A percentile compares a stretch with the other conserved stretches of the same genome.
These are phyloP conservation scores for Colletotrichum lini DNA, from an alignment of 2,329 filamentous ascomycete species.

Conservation along the genomic window DNA sequence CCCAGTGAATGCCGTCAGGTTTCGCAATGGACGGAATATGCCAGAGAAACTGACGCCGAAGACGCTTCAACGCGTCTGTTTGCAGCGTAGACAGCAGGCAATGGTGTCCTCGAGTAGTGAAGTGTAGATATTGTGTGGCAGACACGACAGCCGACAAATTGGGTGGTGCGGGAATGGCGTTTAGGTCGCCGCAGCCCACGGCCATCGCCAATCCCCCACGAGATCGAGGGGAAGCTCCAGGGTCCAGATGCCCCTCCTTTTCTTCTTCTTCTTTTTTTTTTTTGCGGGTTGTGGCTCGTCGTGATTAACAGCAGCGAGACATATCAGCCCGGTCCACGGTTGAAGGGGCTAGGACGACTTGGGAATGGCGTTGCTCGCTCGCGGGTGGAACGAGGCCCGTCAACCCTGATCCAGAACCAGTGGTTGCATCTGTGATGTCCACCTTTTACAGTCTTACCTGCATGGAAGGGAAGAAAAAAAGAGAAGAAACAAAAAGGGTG, in stretches of 20 bases:
- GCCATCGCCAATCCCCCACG: conserved; percentile 39
- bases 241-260: conserved; percentile 40
- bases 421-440: conserved; percentile 23
- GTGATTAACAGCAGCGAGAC: conserved; percentile 34
- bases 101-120: too few species aligned
- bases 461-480: conserved; percentile 6
- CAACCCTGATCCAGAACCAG: conserved; percentile 24
- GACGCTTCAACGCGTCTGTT: conserved; percentile 30
- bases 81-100: conserved; percentile 4
- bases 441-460: conserved; percentile 38
- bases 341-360: conserved; percentile 5
- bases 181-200: conserved; percentile 38
- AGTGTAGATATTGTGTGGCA: too few species aligned
- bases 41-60: conserved; percentile 8
- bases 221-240: conserved; percentile 41
- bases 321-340: conserved; percentile 9
- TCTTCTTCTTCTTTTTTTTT: not conserved
- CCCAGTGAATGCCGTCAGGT: not conserved
- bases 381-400: conserved; percentile 30
- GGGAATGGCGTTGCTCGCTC: conserved; percentile 20
- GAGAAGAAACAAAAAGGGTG: conserved; percentile 17
- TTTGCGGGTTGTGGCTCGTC: conserved; percentile 22
- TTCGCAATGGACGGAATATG: conserved; percentile 26
- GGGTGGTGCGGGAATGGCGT: conserved; percentile 37
- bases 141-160: not conserved